phyloP scores from a whole-genome alignment of 495 filamentous ascomycete genomes.

The Xylaria curta region DNA sequence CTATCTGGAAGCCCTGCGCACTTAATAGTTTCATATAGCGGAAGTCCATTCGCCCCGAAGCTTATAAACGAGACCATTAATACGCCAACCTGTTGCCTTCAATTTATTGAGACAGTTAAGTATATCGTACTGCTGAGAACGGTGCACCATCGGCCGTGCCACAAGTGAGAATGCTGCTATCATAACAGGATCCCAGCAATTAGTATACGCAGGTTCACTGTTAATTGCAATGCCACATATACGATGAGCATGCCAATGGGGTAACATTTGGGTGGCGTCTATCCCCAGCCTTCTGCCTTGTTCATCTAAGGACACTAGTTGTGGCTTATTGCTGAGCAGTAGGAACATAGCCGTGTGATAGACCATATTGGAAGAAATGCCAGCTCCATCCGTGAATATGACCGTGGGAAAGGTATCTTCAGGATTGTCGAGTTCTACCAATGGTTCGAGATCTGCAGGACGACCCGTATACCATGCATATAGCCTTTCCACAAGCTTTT shows the following conservation, averaged over 20 bases:
- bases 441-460: constrained; percentile 20
- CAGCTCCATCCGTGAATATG: constrained; percentile 50
- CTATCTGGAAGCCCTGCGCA: no score
- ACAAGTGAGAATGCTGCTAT: constrained; percentile 32
- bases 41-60: constrained; percentile 29
- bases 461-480: constrained; percentile 22
- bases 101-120: constrained; percentile 14
- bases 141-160: constrained; percentile 22
- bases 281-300: not conserved
- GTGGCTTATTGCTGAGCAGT: constrained; percentile 47
- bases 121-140: constrained; percentile 27
- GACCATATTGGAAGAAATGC: constrained; percentile 48
- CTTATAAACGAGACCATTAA: constrained; percentile 27
- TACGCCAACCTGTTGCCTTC: constrained; percentile 29
- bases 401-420: constrained; percentile 44
- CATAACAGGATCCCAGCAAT: constrained; percentile 33
- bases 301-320: constrained; percentile 14
- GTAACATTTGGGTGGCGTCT: constrained; percentile 16
- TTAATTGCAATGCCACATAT: constrained; percentile 33
- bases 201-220: constrained; percentile 30
- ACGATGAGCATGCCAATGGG: constrained; percentile 29
- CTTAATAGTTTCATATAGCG: not conserved
- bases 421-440: constrained; percentile 21
- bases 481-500: constrained; percentile 14
- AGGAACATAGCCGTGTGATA: constrained; percentile 54